Base-by-base conservation (phyloP, 2,329 filamentous ascomycete species). In the Fusarium sp. region DNA sequence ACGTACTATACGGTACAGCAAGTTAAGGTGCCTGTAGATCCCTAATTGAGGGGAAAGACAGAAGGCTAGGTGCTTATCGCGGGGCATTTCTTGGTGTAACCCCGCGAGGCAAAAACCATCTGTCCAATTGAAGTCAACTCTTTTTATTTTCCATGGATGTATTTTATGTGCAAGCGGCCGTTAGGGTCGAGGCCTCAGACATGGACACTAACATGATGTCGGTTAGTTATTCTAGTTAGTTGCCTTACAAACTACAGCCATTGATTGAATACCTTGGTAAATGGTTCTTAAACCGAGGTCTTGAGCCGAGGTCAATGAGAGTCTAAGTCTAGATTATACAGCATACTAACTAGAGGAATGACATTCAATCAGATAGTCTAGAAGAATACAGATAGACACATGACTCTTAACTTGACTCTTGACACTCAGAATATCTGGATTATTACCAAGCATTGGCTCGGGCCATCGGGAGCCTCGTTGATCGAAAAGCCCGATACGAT, bases 21-120 rank as follows among this genome's bases (percentile, higher is more conserved):
- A 37, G 34, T 37, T 37, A 37, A 37, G 34, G 60, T 74, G 63
- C 70, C 68, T 74, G 70, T 63, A 72, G 68, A 74, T 74, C 72
- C 63, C 47, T 62, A 56, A 65, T 40, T 47, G 61, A 68, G 72
- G 58, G 64, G 55, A 68, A 50, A 43, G 12, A 62, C 30, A 54
- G 28, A 20, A 34, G 20, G 12, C 45, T 25, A 20, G 20, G 49
- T 51, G 49, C 49, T 64, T 60, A 68, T 68, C 68, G 68, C 63
- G 68, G 68, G 68, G 68, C 63, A 65, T 46, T 70, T 55, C 8
- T 32, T 66, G 42, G 53, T 65, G 68, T 51, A 58, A 71, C 68
- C 55, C 59, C 63, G 47, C 50, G 34, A 68, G 25, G 45, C 47
- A 45, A 14, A 37, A 46, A n/a, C 12, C 51, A 62, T 41, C 34